A percentile compares a stretch with the other conserved stretches of the same genome.
These are phyloP conservation scores for Niebla homalea DNA, from an alignment of 495 filamentous ascomycete genomes.

Conservation along the genomic window DNA sequence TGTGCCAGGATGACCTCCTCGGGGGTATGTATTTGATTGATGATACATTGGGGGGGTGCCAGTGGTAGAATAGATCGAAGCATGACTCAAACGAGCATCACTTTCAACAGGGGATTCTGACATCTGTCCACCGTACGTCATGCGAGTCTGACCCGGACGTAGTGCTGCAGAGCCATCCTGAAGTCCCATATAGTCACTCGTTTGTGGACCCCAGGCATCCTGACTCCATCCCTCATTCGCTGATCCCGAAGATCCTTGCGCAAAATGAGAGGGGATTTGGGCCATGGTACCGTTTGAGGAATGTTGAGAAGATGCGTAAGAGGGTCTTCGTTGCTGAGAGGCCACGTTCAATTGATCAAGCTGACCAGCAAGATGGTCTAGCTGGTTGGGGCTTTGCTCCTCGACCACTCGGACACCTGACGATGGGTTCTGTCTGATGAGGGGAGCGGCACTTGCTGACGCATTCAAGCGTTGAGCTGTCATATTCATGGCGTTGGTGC, in stretches of 20 bases:
- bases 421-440: background rate
- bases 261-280: background rate
- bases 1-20: conserved; percentile 22
- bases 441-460: conserved; percentile 8
- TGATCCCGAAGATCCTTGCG: background rate
- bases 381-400: conserved; percentile 5
- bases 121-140: conserved; percentile 22
- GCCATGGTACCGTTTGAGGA: background rate
- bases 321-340: conserved; percentile 7
- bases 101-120: conserved; percentile 42
- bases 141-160: background rate
- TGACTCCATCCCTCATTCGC: background rate
- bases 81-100: conserved; percentile 39
- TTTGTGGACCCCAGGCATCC: conserved; percentile 5
- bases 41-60: conserved; percentile 34
- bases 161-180: conserved; percentile 5
- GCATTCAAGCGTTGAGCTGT: conserved; percentile 8
- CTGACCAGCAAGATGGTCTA: conserved; percentile 10
- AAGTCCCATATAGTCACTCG: conserved; percentile 1
- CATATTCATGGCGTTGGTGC: background rate
- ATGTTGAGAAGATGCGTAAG: conserved; percentile 6
- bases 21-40: conserved; percentile 29
- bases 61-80: conserved; percentile 42
- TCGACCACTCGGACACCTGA: background rate
- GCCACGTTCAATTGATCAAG: conserved; percentile 11